Evolutionary conservation across 306 rosid species (phyloP).

Genomic region (Lotus japonicus): DNA sequence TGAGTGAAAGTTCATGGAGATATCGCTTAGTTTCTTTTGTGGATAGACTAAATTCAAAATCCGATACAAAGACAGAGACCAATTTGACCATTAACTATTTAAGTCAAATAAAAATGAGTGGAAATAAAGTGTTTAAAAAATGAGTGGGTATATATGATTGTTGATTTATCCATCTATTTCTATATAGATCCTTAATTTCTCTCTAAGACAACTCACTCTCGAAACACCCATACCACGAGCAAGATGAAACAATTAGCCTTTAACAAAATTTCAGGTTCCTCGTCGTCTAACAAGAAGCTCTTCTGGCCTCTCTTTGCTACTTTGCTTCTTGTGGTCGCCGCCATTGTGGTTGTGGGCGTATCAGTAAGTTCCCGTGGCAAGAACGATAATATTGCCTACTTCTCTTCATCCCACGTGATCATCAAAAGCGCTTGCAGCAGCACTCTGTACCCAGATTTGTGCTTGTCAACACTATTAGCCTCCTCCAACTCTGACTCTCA

Average conservation of each 20-base stretch:
- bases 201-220: no score
- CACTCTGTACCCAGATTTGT: slow-evolving; percentile 53
- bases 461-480: slow-evolving; percentile 40
- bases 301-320: slow-evolving; percentile 25
- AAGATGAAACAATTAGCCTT: slow-evolving; percentile 5
- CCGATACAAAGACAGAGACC: no score
- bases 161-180: no score
- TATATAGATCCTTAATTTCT: no score
- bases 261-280: slow-evolving; percentile 16
- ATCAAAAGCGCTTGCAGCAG: slow-evolving; percentile 47
- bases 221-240: slow-evolving; percentile 10
- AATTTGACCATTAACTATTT: no score
- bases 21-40: no score
- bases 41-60: no score
- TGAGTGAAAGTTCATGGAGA: no score
- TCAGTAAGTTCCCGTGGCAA: not conserved
- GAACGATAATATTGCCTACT: not conserved
- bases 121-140: no score
- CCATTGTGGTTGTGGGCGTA: slow-evolving; percentile 10
- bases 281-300: slow-evolving; percentile 22
- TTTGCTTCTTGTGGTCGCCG: slow-evolving; percentile 28
- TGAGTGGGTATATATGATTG: no score
- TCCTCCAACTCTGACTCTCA: not conserved
- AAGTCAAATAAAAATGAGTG: no score
- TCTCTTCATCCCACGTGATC: slow-evolving; percentile 34